A percentile compares a stretch with the other conserved stretches of the same genome.
Evolutionary conservation across 2,329 filamentous ascomycete genomes (phyloP).

Genomic region (Basipetospora chlamydospora): DNA sequence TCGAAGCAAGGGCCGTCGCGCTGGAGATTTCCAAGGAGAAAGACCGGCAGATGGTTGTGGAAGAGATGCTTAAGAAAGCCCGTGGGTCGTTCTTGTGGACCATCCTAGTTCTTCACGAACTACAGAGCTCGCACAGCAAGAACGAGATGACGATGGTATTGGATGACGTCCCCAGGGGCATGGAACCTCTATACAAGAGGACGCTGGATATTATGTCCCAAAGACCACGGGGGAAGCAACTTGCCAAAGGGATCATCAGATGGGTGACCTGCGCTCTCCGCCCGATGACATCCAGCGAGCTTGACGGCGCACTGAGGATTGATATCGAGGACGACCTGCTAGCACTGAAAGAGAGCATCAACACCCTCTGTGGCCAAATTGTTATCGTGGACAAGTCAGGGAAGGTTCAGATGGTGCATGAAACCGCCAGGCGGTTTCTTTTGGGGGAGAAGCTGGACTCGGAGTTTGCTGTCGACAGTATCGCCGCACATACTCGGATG

Average conservation of each 20-base stretch:
- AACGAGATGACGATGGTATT: background rate
- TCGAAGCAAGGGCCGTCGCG: background rate
- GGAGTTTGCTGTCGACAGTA: background rate
- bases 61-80: conserved; percentile 20
- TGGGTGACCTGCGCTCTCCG: background rate
- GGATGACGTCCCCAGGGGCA: background rate
- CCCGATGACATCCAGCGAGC: background rate
- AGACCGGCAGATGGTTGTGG: conserved; percentile 8
- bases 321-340: conserved; percentile 6
- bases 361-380: conserved; percentile 19
- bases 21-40: background rate
- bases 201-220: background rate
- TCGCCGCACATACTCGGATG: background rate
- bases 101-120: conserved; percentile 17
- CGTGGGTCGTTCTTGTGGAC: conserved; percentile 22
- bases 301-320: background rate
- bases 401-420: conserved; percentile 21
- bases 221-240: background rate
- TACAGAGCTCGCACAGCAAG: conserved; percentile 6
- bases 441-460: conserved; percentile 6
- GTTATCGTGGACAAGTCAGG: conserved; percentile 19
- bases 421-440: conserved; percentile 21
- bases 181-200: background rate
- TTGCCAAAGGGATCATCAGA: background rate
- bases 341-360: conserved; percentile 15